Conservation (phyloP, 169 alveolate genomes). For the Plasmodium berghei region DNA sequence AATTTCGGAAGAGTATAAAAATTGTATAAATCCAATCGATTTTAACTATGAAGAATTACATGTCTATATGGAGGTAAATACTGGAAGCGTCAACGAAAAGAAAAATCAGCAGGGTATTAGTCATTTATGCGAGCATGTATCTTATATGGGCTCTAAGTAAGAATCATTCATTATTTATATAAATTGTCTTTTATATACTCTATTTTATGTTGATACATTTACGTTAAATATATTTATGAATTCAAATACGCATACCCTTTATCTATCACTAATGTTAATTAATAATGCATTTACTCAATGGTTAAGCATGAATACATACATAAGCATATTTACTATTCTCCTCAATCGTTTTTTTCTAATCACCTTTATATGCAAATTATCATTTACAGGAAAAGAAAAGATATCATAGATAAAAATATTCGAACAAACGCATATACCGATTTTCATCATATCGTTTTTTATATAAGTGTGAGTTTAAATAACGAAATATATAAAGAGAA, state of each 20-base stretch:
- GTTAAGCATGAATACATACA: neutral
- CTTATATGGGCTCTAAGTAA: constrained; percentile 90
- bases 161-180: neutral
- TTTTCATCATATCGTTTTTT: constrained; percentile 90
- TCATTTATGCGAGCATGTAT: constrained; percentile 90
- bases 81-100: constrained; percentile 89
- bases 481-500: constrained; percentile 55
- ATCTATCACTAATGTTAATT: no score
- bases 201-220: no score
- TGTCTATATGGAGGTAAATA: constrained; percentile 86
- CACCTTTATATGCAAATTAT: no score
- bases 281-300: neutral
- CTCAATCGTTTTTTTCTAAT: no score
- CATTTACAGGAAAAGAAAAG: constrained; percentile 16
- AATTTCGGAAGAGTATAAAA: constrained; percentile 63
- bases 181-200: no score
- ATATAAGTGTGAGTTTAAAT: constrained; percentile 82
- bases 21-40: constrained; percentile 36
- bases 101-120: constrained; percentile 89
- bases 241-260: no score
- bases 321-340: neutral
- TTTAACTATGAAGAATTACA: constrained; percentile 78
- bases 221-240: no score
- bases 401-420: constrained; percentile 79
- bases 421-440: constrained; percentile 91